These are phyloP conservation scores for Neofusicoccum ribis DNA, from an alignment of 2,329 filamentous ascomycete species.

Conservation along the genomic window DNA sequence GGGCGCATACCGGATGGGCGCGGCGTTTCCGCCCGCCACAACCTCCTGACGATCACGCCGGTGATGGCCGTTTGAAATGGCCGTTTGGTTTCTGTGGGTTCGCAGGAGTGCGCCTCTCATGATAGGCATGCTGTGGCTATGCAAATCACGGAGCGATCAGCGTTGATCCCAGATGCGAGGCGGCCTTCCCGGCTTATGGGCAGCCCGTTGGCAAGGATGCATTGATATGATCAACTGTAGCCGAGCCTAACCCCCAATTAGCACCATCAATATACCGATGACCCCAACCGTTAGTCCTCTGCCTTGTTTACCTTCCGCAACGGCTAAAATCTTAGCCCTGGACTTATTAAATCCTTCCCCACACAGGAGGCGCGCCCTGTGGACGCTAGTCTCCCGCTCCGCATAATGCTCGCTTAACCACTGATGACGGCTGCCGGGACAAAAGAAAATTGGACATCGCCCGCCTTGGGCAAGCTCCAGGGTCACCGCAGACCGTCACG, in stretches of 20 bases:
- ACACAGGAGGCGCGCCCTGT: not conserved
- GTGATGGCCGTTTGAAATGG: not conserved
- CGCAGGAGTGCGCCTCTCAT: not conserved
- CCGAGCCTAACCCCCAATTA: constrained; percentile 1
- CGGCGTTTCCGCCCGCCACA: not conserved
- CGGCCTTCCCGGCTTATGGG: constrained; percentile 4
- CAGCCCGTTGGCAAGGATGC: not conserved
- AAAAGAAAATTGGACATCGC: not conserved
- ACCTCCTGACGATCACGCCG: constrained; percentile 11
- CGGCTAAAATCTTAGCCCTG: not conserved
- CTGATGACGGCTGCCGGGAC: not conserved
- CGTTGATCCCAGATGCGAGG: not conserved
- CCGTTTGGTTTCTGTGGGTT: not conserved
- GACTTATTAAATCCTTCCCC: not conserved
- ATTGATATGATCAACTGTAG: not conserved
- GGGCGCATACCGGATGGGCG: not conserved
- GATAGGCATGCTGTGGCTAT: constrained; percentile 3
- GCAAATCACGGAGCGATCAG: constrained; percentile 8
- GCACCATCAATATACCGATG: not conserved
- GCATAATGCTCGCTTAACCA: not conserved
- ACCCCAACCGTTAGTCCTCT: not conserved
- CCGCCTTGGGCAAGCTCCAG: not conserved
- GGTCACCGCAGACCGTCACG: not conserved
- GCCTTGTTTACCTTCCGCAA: constrained; percentile 3
- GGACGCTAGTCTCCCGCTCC: not conserved